Evolutionary conservation across 495 filamentous ascomycete species (phyloP).

Genomic region (Poronia punctata): DNA sequence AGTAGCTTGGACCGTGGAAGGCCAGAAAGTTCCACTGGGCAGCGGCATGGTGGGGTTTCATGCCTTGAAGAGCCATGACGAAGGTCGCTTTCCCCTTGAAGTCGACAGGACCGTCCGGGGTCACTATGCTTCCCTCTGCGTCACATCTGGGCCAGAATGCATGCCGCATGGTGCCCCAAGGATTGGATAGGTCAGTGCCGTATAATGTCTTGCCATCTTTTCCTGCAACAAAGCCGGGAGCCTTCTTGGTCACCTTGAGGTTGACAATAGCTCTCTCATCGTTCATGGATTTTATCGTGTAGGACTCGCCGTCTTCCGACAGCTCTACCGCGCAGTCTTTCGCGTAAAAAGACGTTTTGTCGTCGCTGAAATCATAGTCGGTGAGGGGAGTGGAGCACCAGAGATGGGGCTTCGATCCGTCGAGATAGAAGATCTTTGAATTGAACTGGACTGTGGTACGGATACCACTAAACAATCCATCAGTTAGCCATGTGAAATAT

Average conservation of each 20-base stretch:
- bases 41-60: constrained; percentile 98
- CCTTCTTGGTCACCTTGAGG: constrained; percentile 63
- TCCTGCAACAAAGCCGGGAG: constrained; percentile 81
- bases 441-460: constrained; percentile 88
- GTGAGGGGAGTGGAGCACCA: constrained; percentile 74
- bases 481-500: constrained; percentile 17
- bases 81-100: constrained; percentile 73
- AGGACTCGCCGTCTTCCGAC: constrained; percentile 72
- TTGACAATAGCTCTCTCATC: constrained; percentile 75
- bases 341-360: constrained; percentile 74
- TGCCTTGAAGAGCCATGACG: constrained; percentile 81
- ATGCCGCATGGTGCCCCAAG: constrained; percentile 90
- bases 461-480: constrained; percentile 58
- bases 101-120: constrained; percentile 74
- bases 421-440: constrained; percentile 77
- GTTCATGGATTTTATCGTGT: constrained; percentile 76
- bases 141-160: constrained; percentile 84
- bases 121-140: constrained; percentile 76
- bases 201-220: constrained; percentile 79
- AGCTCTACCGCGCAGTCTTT: constrained; percentile 75
- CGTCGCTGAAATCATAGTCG: constrained; percentile 76
- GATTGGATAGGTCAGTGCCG: constrained; percentile 74
- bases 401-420: constrained; percentile 56
- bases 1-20: constrained; percentile 81
- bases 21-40: constrained; percentile 89